Percentiles rank a stretch among this genome's conserved stretches.
These are phyloP conservation scores for Colletotrichum neosansevieriae DNA, from an alignment of 2,329 filamentous ascomycete species.

Conservation along the genomic window DNA sequence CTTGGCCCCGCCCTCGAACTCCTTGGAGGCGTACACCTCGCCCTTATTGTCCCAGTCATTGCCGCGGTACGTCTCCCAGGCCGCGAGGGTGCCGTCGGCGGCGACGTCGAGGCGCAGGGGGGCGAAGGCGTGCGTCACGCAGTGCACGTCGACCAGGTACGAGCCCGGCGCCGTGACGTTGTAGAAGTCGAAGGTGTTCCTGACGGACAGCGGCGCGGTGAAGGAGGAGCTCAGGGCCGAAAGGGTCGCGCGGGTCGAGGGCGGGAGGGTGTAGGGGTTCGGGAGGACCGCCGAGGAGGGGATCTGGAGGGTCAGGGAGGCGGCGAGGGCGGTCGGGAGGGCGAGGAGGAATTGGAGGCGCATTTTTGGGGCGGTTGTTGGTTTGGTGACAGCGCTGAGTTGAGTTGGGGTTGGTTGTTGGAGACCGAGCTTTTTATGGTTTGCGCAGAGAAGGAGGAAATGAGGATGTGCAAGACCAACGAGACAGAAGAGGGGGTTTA, in stretches of 20 bases:
- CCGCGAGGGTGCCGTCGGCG: constrained; percentile 62
- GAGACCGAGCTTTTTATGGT: background rate
- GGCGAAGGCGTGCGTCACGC: constrained; percentile 79
- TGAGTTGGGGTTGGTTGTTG: background rate
- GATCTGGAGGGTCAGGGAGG: constrained; percentile 61
- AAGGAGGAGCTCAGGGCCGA: constrained; percentile 53
- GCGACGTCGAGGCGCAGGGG: constrained; percentile 83
- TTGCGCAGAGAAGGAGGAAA: background rate
- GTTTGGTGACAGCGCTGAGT: background rate
- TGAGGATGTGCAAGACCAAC: background rate
- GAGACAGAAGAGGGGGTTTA: background rate
- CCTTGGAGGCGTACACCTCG: constrained; percentile 59
- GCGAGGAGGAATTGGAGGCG: constrained; percentile 51
- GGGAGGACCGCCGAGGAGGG: constrained; percentile 53
- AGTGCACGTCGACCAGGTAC: constrained; percentile 87
- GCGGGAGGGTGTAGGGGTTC: constrained; percentile 68
- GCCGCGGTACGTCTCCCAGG: constrained; percentile 88
- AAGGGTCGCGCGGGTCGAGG: constrained; percentile 75
- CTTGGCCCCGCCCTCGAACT: constrained; percentile 41
- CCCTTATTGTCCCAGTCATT: constrained; percentile 93
- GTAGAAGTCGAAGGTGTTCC: constrained; percentile 80
- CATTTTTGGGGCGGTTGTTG: constrained; percentile 46
- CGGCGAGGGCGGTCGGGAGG: constrained; percentile 48
- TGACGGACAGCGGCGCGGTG: constrained; percentile 73
- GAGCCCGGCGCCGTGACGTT: constrained; percentile 75